These are phyloP conservation scores for Cicer pinnatifidum DNA, from an alignment of 306 rosid species.

Conservation along the genomic window DNA sequence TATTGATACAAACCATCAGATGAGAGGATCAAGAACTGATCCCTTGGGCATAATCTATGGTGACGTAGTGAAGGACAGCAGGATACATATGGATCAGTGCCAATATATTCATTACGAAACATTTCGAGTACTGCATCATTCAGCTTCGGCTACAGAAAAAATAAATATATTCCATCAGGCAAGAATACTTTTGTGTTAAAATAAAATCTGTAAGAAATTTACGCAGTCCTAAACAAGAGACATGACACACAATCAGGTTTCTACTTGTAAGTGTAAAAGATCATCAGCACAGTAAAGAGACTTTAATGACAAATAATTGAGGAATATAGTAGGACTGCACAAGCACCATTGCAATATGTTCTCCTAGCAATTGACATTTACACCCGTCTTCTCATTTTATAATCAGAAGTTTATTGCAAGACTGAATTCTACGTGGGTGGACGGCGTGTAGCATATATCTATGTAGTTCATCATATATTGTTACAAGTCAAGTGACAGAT, in stretches of 20 bases:
- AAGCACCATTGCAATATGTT: constrained; percentile 16
- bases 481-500: constrained; percentile 22
- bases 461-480: background rate
- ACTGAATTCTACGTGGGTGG: constrained; percentile 1
- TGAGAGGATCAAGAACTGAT: constrained; percentile 94
- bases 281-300: constrained; percentile 15
- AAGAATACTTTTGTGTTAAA: constrained; percentile 35
- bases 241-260: constrained; percentile 30
- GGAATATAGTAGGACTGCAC: background rate
- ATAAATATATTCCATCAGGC: constrained; percentile 41
- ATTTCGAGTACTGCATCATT: constrained; percentile 86
- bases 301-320: constrained; percentile 4
- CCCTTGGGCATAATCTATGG: constrained; percentile 79
- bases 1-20: constrained; percentile 98
- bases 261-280: constrained; percentile 18
- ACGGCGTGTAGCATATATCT: constrained; percentile 1
- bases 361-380: constrained; percentile 29
- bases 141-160: constrained; percentile 83
- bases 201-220: constrained; percentile 24
- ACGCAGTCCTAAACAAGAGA: constrained; percentile 41
- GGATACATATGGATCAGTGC: constrained; percentile 90
- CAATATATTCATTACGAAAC: constrained; percentile 95
- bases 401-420: constrained; percentile 22
- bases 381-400: constrained; percentile 21
- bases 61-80: constrained; percentile 92